Evolutionary conservation across 2,329 filamentous ascomycete genomes (phyloP).

Genomic region (Trichoderma aggressivum): DNA sequence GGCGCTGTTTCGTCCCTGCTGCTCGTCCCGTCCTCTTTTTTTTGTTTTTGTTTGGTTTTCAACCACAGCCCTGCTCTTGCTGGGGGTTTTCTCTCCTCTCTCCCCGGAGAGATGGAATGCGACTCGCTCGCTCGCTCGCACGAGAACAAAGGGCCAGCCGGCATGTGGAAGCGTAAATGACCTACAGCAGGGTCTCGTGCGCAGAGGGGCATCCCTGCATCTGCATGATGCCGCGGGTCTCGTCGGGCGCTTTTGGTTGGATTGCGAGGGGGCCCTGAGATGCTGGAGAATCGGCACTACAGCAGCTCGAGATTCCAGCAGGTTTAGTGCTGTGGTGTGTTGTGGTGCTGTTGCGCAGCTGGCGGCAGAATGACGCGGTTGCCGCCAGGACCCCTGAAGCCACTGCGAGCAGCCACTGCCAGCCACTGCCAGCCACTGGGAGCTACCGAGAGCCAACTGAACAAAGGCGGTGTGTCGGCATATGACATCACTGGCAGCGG

Average conservation of each 20-base stretch:
- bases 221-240: conserved; percentile 10
- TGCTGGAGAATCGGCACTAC: not conserved
- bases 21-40: not conserved
- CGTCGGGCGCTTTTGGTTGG: not conserved
- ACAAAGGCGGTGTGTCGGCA: conserved; percentile 7
- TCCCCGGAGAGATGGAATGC: not conserved
- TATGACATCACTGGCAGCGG: conserved; percentile 12
- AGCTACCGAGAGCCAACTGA: not conserved
- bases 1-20: not conserved
- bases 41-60: not conserved
- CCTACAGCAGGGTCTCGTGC: conserved; percentile 16
- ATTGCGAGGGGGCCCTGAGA: not conserved
- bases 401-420: not conserved
- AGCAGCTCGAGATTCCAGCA: not conserved
- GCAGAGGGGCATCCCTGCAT: conserved; percentile 17
- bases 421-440: not conserved
- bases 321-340: not conserved
- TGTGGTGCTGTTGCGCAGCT: not conserved
- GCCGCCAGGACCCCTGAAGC: conserved; percentile 16
- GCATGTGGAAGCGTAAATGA: conserved; percentile 1
- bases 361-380: conserved; percentile 17
- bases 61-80: not conserved
- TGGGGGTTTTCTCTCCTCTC: not conserved
- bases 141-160: not conserved
- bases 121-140: not conserved